Base-by-base conservation (phyloP, 176 grass and related monocot species). In the Oryza coarctata region DNA sequence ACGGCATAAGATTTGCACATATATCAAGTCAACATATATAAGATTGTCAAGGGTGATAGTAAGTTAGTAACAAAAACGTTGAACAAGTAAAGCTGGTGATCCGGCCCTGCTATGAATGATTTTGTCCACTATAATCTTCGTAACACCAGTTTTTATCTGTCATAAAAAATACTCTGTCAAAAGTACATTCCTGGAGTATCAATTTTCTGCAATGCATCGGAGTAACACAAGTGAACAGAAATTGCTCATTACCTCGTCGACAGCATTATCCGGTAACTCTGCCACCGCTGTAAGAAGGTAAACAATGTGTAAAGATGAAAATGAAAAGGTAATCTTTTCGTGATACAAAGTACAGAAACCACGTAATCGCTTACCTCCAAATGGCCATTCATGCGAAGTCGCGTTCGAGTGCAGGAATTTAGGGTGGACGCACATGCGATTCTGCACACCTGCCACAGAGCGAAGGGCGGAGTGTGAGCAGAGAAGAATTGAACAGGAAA, bases 331-430 rank as follows among this genome's bases (percentile, higher is more conserved):
- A 55, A 32, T 7, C 65, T 29, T 76, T n/a, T 30, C 33, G 33
- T 71, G 8, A 7, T 32, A 43, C 22, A 18, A 13, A 71, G 20
- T 11, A 43, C 33, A 17, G 65, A 2, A 65, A 43, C 3, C 35
- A 32, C 25, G 4, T 45, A 39, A 75, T n/a, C 17, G 41, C 63
- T 35, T 66, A 90, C 91, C 91, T 80, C 91, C 91, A 63, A 94
- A 94, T 0, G 88, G 86, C 91, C 91, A 94, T 71, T 94, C 90
- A 9, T 93, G 91, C 27, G 91, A 93, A 65, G 88, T 94, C 1
- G 88, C 91, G 3, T 94, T 94, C 18, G 88, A 94, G 81, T 94
- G 91, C 26, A 94, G 91, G 74, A 94, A 90, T 62, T 94, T 86
- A 1, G 91, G 88, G 57, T 94, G 88, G 9, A 94, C 68, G 6